Base-by-base conservation (phyloP, 176 grass and related monocot genomes). In the Zea luxurians region DNA sequence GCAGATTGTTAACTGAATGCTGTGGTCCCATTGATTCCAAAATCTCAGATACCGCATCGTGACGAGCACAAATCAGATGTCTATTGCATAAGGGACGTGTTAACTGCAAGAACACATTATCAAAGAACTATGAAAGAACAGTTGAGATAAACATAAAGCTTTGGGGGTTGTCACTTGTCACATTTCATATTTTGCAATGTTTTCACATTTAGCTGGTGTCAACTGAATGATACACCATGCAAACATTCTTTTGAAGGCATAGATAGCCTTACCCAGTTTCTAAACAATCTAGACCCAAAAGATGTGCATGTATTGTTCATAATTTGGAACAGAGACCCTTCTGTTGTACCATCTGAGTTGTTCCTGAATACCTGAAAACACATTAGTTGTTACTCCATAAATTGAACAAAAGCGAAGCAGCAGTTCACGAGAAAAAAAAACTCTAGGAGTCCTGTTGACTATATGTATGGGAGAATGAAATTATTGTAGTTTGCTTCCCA, bases 291-390 rank as follows among this genome's bases (percentile, higher is more conserved):
- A 42, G 91, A 97, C 52, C 94, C 94, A 88, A 90, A 97, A 80
- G 87, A 61, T 62, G 94, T 97, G 70, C 84, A 88, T 71, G 94
- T 93, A 78, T 92, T 89, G 77, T 97, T 93, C 91, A 97, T 93
- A 65, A 79, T 79, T 90, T 88, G 94, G 74, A 90, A 89, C 60
- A 97, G 74, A 69, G 91, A 93, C 9, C 91, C 94, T 92, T 91
- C 82, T 55, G 49, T 68, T 72, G 94, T 90, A 86, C 94, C 94
- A 91, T 92, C 64, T 82, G 75, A 88, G 73, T 88, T 93, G 59
- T 93, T 97, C 70, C 77, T 91, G 52, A 97, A 86, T 42, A 97
- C 94, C 94, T 97, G 82, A 82, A 93, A 90, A 75, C 27, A 21
- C 40, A 57, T 45, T 11, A 83, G 54, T 69, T 74, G 4, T 45